Evolutionary conservation across 352 stramenopile species (phyloP), one percentile per base, ranked within the genome.

Genomic region (Pythium diclinum): DNA sequence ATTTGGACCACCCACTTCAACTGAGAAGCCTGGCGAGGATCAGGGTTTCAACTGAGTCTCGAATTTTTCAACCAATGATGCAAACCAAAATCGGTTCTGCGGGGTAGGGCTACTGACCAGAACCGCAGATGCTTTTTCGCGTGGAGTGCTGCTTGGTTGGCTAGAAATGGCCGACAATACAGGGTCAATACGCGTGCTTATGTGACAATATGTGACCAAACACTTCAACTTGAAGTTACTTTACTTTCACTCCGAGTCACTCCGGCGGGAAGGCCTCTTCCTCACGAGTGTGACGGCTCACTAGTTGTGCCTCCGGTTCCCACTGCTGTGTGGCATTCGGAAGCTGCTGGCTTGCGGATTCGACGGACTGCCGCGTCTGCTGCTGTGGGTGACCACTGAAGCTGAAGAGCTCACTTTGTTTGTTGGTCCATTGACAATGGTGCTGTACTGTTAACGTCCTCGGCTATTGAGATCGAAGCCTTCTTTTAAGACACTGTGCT

Each of bases 181-280:
- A 11, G 33, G 34, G 32, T 3, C 1, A 25, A 23, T 10, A 58
- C 42, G n/a, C 11, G 16, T 8, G 10, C 40, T 46, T 13, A 11
- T 19, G 2, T 47, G 40, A 40, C 38, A 51, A 23, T 11, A 23
- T 8, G 34, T 42, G 21, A 47, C 34, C 8, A 38, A 10, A 53
- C 36, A 69, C 63, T 69, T 69, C 63, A 69, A 69, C 25, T 69
- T 69, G 63, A 69, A 69, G 63, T 69, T 69, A 10, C 40, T 28
- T 28, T 28, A 28, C 25, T 28, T 28, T 28, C 25, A 28, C 25
- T 28, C 25, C 25, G 2, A 28, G 44, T 51, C 44, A 51, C 44
- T 51, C 5, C 2, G 17, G 9, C 17, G 7, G 17, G 17, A 51
- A 9, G 6, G 2, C 21, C 4, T 10, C 44, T 8, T 28, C 25